Evolutionary conservation across 371 early-diverging fungal genomes (phyloP).

Genomic region (Mucor velutinosus): DNA sequence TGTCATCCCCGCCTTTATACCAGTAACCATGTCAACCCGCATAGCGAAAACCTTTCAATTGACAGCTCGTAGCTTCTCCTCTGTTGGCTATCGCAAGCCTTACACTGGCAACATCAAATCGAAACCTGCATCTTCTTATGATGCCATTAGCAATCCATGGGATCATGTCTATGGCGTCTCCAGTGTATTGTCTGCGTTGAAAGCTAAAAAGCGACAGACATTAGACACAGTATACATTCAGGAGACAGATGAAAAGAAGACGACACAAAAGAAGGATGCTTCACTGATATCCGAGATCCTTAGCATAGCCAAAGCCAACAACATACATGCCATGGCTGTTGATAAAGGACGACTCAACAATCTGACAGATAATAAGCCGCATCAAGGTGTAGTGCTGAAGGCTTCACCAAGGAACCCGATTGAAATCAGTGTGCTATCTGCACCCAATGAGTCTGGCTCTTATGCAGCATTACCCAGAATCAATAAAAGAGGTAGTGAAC

Average conservation of each 20-base stretch:
- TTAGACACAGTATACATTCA: slow-evolving; percentile 20
- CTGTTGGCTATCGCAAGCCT: background rate
- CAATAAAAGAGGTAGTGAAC: slow-evolving; percentile 17
- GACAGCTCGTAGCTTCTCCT: background rate
- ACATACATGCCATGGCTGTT: slow-evolving; percentile 2
- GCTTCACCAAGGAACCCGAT: slow-evolving; percentile 14
- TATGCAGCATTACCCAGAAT: slow-evolving; percentile 15
- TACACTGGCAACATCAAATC: background rate
- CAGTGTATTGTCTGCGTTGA: slow-evolving; percentile 26
- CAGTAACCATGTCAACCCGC: background rate
- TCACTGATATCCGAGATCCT: slow-evolving; percentile 17
- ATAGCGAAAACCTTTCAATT: background rate
- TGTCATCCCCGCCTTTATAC: background rate
- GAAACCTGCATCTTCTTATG: background rate
- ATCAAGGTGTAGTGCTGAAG: slow-evolving; percentile 36
- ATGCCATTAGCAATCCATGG: background rate
- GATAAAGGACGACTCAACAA: slow-evolving; percentile 38
- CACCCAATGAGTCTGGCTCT: background rate
- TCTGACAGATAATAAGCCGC: slow-evolving; percentile 32
- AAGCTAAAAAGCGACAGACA: slow-evolving; percentile 20
- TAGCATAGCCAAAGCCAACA: slow-evolving; percentile 4
- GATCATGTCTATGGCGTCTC: slow-evolving; percentile 32
- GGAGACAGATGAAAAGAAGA: slow-evolving; percentile 10
- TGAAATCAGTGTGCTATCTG: slow-evolving; percentile 11
- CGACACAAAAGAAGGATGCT: slow-evolving; percentile 22